phyloP scores from a whole-genome alignment of 2,329 filamentous ascomycete genomes.

The Alternaria solani region DNA sequence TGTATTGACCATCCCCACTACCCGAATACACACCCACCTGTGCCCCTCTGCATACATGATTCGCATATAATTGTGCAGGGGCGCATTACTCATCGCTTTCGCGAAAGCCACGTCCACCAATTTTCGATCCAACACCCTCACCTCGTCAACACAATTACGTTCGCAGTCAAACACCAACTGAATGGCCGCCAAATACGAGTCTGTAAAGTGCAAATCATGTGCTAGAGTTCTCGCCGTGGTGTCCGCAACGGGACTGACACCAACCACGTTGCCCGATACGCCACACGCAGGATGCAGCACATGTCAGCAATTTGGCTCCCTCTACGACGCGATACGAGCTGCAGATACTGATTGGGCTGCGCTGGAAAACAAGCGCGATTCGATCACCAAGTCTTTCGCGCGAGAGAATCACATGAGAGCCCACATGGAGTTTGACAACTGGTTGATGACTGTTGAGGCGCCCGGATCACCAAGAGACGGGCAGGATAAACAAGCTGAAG shows the following conservation, averaged over 20 bases:
- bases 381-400: constrained; percentile 23
- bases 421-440: constrained; percentile 37
- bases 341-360: constrained; percentile 23
- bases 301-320: constrained; percentile 26
- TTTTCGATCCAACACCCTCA: not conserved
- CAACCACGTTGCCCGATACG: constrained; percentile 2
- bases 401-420: constrained; percentile 22
- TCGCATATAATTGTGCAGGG: not conserved
- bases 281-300: constrained; percentile 21
- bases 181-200: constrained; percentile 6
- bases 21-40: not conserved
- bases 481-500: not conserved
- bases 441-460: constrained; percentile 32
- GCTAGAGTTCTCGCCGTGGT: constrained; percentile 18
- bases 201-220: constrained; percentile 17
- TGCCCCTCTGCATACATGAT: not conserved
- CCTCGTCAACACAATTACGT: not conserved
- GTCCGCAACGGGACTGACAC: constrained; percentile 19
- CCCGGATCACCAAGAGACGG: not conserved
- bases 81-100: not conserved
- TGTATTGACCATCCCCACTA: constrained; percentile 2
- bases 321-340: constrained; percentile 22
- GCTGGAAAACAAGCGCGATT: constrained; percentile 21
- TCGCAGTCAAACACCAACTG: not conserved
- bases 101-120: not conserved